Conservation (phyloP, 306 rosid species). For the Dryas drummondii region DNA sequence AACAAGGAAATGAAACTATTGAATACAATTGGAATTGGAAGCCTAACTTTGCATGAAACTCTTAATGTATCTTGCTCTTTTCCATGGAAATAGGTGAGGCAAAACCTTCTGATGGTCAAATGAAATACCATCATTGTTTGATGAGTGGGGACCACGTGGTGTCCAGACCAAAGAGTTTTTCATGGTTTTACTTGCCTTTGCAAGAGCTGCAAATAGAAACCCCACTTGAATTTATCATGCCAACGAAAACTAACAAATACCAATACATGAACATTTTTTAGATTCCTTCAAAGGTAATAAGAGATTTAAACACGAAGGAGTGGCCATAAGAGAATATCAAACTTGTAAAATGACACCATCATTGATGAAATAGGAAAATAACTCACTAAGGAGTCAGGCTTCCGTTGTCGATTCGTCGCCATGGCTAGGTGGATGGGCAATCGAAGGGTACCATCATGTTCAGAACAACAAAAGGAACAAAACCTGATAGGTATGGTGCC, state of each 20-base stretch:
- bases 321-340: conserved; percentile 7
- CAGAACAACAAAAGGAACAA: too few species aligned
- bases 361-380: background rate
- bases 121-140: conserved; percentile 35
- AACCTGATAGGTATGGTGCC: too few species aligned
- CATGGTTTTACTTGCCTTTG: conserved; percentile 45
- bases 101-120: conserved; percentile 50
- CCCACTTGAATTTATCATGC: conserved; percentile 13
- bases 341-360: background rate
- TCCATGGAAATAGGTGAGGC: conserved; percentile 85
- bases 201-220: conserved; percentile 47
- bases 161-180: conserved; percentile 93
- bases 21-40: conserved; percentile 38
- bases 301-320: background rate
- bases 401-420: too few species aligned
- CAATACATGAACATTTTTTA: conserved; percentile 19
- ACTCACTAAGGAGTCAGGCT: too few species aligned
- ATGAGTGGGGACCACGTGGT: conserved; percentile 43
- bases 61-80: conserved; percentile 64
- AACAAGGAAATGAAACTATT: conserved; percentile 30
- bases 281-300: conserved; percentile 20
- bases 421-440: too few species aligned
- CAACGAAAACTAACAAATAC: conserved; percentile 24
- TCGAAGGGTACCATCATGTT: too few species aligned
- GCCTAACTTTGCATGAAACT: conserved; percentile 41